phyloP scores from a whole-genome alignment of 192 early-diverging fungal genomes.

The Coemansia sp. region DNA sequence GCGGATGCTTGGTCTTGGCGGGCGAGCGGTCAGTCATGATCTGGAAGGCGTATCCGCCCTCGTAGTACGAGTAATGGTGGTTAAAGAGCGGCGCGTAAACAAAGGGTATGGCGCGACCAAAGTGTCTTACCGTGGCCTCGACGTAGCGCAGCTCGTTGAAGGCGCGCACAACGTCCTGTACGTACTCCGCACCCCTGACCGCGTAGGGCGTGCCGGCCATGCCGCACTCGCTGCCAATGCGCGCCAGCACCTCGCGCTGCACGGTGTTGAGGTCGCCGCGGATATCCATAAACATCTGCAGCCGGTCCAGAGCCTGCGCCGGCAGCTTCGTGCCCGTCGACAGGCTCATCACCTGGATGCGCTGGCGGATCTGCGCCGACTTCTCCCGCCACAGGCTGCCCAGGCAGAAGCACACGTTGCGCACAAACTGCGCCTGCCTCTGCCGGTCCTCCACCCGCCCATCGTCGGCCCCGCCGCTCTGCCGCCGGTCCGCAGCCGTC shows the following conservation, averaged over 20 bases:
- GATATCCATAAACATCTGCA: conserved; percentile 63
- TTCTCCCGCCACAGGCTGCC: conserved; percentile 63
- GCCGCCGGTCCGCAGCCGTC: conserved; percentile 27
- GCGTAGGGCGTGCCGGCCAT: conserved; percentile 24
- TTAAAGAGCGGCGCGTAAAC: conserved; percentile 60
- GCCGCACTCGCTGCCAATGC: conserved; percentile 38
- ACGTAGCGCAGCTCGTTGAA: conserved; percentile 50
- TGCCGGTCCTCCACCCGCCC: conserved; percentile 14
- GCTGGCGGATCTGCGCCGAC: conserved; percentile 25
- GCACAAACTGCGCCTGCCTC: conserved; percentile 33
- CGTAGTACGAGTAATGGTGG: conserved; percentile 61
- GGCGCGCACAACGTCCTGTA: conserved; percentile 20
- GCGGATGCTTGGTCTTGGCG: conserved; percentile 24
- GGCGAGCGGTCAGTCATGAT: conserved; percentile 42
- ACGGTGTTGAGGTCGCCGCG: conserved; percentile 52
- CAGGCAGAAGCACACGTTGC: conserved; percentile 56
- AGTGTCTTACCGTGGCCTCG: conserved; percentile 34
- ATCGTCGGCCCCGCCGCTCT: neutral
- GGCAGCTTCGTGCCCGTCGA: conserved; percentile 60
- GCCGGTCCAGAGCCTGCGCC: conserved; percentile 61
- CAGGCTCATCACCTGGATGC: conserved; percentile 57
- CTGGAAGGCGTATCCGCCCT: conserved; percentile 64
- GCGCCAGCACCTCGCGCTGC: conserved; percentile 40
- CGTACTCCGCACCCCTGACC: conserved; percentile 30
- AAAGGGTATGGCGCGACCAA: conserved; percentile 50